These are phyloP conservation scores for Echeveria elegans DNA, from an alignment of 164 flowering plant species.

Conservation along the genomic window DNA sequence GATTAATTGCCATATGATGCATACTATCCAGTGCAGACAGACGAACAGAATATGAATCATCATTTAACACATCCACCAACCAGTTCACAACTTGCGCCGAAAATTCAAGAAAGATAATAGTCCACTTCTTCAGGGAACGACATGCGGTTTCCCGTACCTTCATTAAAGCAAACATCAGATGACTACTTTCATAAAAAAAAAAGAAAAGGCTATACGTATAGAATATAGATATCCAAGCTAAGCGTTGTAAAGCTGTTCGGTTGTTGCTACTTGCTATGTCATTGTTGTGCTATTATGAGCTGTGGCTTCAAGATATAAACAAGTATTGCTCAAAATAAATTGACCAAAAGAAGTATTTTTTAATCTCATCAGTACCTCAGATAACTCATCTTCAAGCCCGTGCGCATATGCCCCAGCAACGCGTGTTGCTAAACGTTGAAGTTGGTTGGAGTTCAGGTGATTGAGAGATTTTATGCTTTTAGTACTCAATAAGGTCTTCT, in stretches of 20 bases:
- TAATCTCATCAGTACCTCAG: slow-evolving; percentile 45
- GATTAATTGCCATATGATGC: slow-evolving; percentile 42
- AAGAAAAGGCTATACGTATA: neutral
- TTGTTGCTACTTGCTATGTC: too few relatives aligned
- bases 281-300: neutral
- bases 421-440: slow-evolving; percentile 28
- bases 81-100: slow-evolving; percentile 46
- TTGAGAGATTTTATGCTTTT: slow-evolving; percentile 28
- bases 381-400: slow-evolving; percentile 89
- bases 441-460: slow-evolving; percentile 15
- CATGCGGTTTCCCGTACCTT: slow-evolving; percentile 80
- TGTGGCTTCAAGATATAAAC: neutral
- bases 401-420: slow-evolving; percentile 79
- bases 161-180: slow-evolving; percentile 15
- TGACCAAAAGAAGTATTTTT: neutral
- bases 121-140: slow-evolving; percentile 38
- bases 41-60: slow-evolving; percentile 53
- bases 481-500: slow-evolving; percentile 31
- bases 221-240: neutral
- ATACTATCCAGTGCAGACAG: slow-evolving; percentile 56
- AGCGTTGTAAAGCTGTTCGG: neutral
- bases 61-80: slow-evolving; percentile 68
- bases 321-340: slow-evolving; percentile 4
- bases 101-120: slow-evolving; percentile 39
- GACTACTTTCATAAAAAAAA: neutral